phyloP scores from a whole-genome alignment of 805 yeast genomes.

The Lipomyces starkeyi region DNA sequence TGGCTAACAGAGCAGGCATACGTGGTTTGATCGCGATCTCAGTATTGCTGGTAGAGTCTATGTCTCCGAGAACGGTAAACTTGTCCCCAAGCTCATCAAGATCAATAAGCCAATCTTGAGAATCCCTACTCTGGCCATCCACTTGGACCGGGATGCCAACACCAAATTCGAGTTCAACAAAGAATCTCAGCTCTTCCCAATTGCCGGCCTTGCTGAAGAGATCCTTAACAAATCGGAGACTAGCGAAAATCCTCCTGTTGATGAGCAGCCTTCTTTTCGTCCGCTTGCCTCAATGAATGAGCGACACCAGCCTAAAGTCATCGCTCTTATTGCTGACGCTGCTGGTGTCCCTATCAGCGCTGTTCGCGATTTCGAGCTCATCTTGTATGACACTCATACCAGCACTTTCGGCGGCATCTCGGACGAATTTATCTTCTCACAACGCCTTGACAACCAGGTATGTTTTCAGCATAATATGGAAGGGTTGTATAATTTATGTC shows the following conservation, averaged over 20 bases:
- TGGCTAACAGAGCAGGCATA: slow-evolving; percentile 51
- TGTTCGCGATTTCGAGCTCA: slow-evolving; percentile 88
- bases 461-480: slow-evolving; percentile 48
- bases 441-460: slow-evolving; percentile 88
- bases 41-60: slow-evolving; percentile 91
- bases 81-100: slow-evolving; percentile 72
- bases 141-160: slow-evolving; percentile 77
- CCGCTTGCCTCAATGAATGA: slow-evolving; percentile 67
- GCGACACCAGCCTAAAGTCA: slow-evolving; percentile 77
- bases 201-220: slow-evolving; percentile 66
- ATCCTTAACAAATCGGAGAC: slow-evolving; percentile 46
- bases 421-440: slow-evolving; percentile 89
- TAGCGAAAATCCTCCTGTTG: slow-evolving; percentile 32
- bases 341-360: slow-evolving; percentile 55
- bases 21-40: slow-evolving; percentile 96
- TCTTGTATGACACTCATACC: slow-evolving; percentile 82
- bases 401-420: slow-evolving; percentile 86
- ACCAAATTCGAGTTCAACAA: slow-evolving; percentile 85
- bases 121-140: slow-evolving; percentile 95
- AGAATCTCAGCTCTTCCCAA: slow-evolving; percentile 84
- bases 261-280: slow-evolving; percentile 60
- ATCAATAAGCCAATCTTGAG: slow-evolving; percentile 82
- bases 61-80: slow-evolving; percentile 53
- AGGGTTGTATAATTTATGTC: neutral
- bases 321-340: slow-evolving; percentile 72